phyloP scores from a whole-genome alignment of 306 rosid species.

The Castanopsis chinensis region DNA sequence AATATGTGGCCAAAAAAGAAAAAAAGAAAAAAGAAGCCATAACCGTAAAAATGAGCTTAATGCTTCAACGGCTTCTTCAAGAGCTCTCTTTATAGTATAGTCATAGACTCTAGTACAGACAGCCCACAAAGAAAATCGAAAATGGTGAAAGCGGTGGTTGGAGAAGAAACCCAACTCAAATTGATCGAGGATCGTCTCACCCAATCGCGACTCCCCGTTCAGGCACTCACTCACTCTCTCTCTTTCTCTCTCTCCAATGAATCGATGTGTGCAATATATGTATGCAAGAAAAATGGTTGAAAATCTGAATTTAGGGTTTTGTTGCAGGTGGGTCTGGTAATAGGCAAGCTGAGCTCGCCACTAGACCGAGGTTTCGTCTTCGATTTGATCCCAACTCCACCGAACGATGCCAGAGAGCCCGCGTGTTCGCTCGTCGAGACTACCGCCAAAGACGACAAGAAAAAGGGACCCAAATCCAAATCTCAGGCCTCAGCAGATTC shows the following conservation, averaged over 20 bases:
- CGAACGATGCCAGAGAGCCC: constrained; percentile 62
- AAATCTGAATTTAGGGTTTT: not conserved
- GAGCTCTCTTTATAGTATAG: not conserved
- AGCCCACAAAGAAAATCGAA: not conserved
- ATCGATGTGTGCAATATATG: not conserved
- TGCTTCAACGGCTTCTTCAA: not conserved
- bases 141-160: constrained; percentile 86
- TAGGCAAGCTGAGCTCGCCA: constrained; percentile 68
- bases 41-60: too few relatives aligned
- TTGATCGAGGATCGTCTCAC: constrained; percentile 69
- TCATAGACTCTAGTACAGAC: too few relatives aligned
- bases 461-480: constrained; percentile 62
- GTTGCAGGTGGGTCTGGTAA: constrained; percentile 71
- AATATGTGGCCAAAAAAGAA: too few relatives aligned
- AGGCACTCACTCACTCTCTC: constrained; percentile 37
- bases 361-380: constrained; percentile 78
- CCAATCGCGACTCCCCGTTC: constrained; percentile 49
- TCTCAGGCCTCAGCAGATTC: constrained; percentile 46
- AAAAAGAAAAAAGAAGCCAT: too few relatives aligned
- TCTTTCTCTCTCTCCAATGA: not conserved
- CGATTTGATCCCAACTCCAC: constrained; percentile 78
- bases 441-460: constrained; percentile 53
- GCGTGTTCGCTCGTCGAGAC: constrained; percentile 50
- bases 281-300: not conserved
- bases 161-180: constrained; percentile 79